Evolutionary conservation across 108 stramenopile genomes (phyloP), one percentile per base, ranked within the genome.

Genomic region (Halocafeteria seosinensis): DNA sequence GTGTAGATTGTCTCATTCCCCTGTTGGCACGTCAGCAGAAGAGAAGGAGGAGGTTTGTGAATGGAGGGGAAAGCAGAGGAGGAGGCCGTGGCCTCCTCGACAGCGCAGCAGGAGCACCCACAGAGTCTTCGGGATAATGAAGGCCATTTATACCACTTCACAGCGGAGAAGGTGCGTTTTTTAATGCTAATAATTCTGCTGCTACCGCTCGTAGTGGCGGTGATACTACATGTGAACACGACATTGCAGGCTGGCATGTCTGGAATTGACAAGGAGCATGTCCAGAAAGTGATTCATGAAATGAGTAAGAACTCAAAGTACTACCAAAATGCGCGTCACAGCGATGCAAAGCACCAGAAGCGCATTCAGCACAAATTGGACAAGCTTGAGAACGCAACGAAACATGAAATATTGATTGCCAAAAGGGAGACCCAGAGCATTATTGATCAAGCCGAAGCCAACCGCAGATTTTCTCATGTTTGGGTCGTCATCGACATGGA

Each of bases 401-500:
- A 29, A 36, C 11, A 1, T 1, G 62, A 68, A 1, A 27, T 62
- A 2, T 53, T 47, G 38, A 31, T 34, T 32, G 38, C 65, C 62
- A 28, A 62, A 28, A 27, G 12, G 5, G 27, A 23, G 2, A 60
- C 33, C 26, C 29, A 13, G 2, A 23, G 11, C 32, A 63, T 58
- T 21, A 50, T 63, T 37, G 32, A 35, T n/a, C 37, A 69, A 52
- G 67, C 71, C 12, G 66, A 64, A 50, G 0, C 34, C 35, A 31
- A 64, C 37, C 13, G 76, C 55, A 24, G 42, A 21, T 28, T 63
- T 33, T 12, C 31, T 26, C 61, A 55, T 26, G 55, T 70, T 0
- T 85, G 78, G 64, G 83, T 81, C n/a, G 92, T 94, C 3, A 79
- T 94, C 1, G 92, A 94, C 63, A 84, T 94, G 86, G 92, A 94